A percentile compares a stretch with the other conserved stretches of the same genome.
Evolutionary conservation across 495 filamentous ascomycete species (phyloP).

Genomic region (Platismatia glauca): DNA sequence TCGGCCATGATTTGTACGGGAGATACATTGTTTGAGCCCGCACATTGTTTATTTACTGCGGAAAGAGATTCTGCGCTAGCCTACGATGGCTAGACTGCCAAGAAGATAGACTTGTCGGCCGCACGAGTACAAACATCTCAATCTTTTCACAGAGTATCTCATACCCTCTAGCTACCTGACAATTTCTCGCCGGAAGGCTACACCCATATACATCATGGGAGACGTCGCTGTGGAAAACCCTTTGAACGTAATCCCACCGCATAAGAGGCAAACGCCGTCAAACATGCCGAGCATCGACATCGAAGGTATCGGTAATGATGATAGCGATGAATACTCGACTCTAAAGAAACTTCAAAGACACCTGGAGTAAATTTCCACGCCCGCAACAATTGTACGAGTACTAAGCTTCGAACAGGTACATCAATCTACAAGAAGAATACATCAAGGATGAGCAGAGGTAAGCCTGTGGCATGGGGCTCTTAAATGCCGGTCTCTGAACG

Average conservation of each 20-base stretch:
- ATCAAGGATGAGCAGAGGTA: constrained; percentile 99
- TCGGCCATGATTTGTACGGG: too few relatives aligned
- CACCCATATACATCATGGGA: constrained; percentile 46
- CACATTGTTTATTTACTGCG: too few relatives aligned
- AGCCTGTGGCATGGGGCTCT: constrained; percentile 9
- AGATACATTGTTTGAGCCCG: too few relatives aligned
- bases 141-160: too few relatives aligned
- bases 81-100: too few relatives aligned
- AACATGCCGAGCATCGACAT: constrained; percentile 84
- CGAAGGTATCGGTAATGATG: constrained; percentile 71
- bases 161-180: not conserved
- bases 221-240: constrained; percentile 77
- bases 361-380: constrained; percentile 58
- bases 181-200: not conserved
- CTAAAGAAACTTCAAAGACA: constrained; percentile 93
- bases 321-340: constrained; percentile 85
- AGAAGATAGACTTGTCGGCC: too few relatives aligned
- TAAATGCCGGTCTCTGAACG: not conserved
- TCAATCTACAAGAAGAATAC: constrained; percentile 97
- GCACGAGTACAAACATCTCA: too few relatives aligned
- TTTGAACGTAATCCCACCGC: constrained; percentile 58
- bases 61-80: too few relatives aligned
- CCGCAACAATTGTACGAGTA: constrained; percentile 1
- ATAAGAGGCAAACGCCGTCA: constrained; percentile 71
- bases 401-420: constrained; percentile 58